A percentile compares a stretch with the other conserved stretches of the same genome.
phyloP scores from a whole-genome alignment of 306 rosid species.

The Lablab purpureus region DNA sequence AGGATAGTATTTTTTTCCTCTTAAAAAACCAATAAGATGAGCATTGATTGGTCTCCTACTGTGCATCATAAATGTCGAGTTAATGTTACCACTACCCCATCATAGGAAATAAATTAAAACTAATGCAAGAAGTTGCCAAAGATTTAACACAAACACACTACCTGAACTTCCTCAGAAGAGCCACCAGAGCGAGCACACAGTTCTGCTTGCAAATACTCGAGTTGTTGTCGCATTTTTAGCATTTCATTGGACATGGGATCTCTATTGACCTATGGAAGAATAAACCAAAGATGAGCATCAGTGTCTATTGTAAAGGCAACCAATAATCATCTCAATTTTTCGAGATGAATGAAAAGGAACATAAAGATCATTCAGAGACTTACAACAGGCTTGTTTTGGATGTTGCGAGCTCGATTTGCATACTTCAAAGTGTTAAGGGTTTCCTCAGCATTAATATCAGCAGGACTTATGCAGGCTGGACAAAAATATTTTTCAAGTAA shows the following conservation, averaged over 20 bases:
- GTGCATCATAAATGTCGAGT: conserved; percentile 31
- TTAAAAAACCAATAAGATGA: conserved; percentile 26
- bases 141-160: conserved; percentile 43
- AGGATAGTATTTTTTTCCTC: conserved; percentile 19
- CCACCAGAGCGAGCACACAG: conserved; percentile 94
- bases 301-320: conserved; percentile 31
- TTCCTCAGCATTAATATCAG: conserved; percentile 98
- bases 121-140: conserved; percentile 30
- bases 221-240: conserved; percentile 96
- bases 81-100: conserved; percentile 2
- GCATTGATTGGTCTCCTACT: conserved; percentile 28
- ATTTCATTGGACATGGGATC: conserved; percentile 95
- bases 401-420: conserved; percentile 97
- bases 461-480: conserved; percentile 98
- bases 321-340: conserved; percentile 33
- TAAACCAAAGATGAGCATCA: conserved; percentile 41
- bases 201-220: conserved; percentile 93
- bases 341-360: conserved; percentile 24
- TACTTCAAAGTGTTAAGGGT: conserved; percentile 96
- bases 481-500: conserved; percentile 20
- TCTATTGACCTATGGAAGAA: conserved; percentile 76
- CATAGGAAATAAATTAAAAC: conserved; percentile 25
- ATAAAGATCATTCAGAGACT: conserved; percentile 53
- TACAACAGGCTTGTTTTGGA: conserved; percentile 90
- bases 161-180: conserved; percentile 91